These are phyloP conservation scores for Pseudonitzschia pungens DNA, from an alignment of 108 stramenopile genomes.

Conservation along the genomic window DNA sequence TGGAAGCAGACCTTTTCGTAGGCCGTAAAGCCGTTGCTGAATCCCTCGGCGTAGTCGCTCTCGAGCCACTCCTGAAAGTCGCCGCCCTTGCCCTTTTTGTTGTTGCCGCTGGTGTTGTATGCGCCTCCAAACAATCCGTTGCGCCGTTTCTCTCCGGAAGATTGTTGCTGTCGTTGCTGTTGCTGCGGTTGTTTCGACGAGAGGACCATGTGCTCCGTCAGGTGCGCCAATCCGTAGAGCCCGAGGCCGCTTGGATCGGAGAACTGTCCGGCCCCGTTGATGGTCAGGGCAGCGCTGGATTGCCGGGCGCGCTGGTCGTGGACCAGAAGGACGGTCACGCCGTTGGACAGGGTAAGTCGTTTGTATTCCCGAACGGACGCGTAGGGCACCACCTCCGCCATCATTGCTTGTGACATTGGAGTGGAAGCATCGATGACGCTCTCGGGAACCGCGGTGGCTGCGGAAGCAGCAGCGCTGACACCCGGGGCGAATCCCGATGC, in stretches of 20 bases:
- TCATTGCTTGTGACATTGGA: not conserved
- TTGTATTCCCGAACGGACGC: conserved; percentile 61
- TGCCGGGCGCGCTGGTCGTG: conserved; percentile 44
- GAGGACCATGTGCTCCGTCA: conserved; percentile 79
- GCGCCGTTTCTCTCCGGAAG: too few relatives aligned
- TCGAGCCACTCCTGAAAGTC: conserved; percentile 75
- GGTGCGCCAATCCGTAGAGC: conserved; percentile 68
- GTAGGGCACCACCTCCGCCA: conserved; percentile 41
- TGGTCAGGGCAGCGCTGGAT: conserved; percentile 56
- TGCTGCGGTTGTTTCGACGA: not conserved
- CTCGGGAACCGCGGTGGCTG: not conserved
- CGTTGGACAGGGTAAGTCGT: conserved; percentile 56
- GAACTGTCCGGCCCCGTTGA: conserved; percentile 77
- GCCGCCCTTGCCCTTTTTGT: conserved; percentile 3
- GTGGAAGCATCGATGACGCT: too few relatives aligned
- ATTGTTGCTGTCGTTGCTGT: too few relatives aligned
- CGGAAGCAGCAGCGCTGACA: not conserved
- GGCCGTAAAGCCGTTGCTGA: conserved; percentile 71
- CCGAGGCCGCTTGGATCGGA: conserved; percentile 54
- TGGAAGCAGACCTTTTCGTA: conserved; percentile 80
- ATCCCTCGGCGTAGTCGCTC: conserved; percentile 51
- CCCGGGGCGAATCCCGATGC: not conserved
- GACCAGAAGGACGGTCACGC: conserved; percentile 61
- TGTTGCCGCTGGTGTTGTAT: too few relatives aligned
- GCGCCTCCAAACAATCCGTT: too few relatives aligned